Evolutionary conservation across 805 yeast species (phyloP).

Genomic region (Kodamaea leandrae): DNA sequence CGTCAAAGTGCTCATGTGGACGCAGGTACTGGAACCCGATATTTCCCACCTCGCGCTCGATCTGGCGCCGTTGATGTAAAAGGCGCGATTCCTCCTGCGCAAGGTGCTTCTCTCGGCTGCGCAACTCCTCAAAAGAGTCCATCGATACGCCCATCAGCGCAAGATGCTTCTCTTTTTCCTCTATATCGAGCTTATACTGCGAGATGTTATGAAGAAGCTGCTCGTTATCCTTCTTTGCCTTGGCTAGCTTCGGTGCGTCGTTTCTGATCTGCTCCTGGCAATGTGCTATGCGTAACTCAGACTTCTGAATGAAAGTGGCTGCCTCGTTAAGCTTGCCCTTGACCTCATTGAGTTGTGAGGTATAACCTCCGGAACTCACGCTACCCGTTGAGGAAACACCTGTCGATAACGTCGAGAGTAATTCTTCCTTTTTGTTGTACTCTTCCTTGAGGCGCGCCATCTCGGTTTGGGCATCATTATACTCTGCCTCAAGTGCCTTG

Average conservation of each 20-base stretch:
- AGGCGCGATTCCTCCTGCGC: slow-evolving; percentile 44
- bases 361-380: slow-evolving; percentile 79
- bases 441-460: slow-evolving; percentile 46
- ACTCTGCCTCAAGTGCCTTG: slow-evolving; percentile 43
- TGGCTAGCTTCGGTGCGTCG: slow-evolving; percentile 46
- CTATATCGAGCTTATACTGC: slow-evolving; percentile 36
- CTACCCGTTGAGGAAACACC: slow-evolving; percentile 85
- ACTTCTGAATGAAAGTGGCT: slow-evolving; percentile 55
- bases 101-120: slow-evolving; percentile 42
- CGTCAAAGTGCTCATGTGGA: slow-evolving; percentile 62
- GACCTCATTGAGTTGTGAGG: slow-evolving; percentile 63
- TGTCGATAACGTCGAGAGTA: slow-evolving; percentile 76
- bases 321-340: slow-evolving; percentile 54
- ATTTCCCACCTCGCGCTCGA: slow-evolving; percentile 65
- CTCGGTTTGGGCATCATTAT: slow-evolving; percentile 40
- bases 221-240: slow-evolving; percentile 52
- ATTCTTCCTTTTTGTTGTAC: slow-evolving; percentile 65
- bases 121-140: slow-evolving; percentile 31
- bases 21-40: slow-evolving; percentile 70
- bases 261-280: slow-evolving; percentile 50
- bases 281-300: slow-evolving; percentile 56
- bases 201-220: slow-evolving; percentile 43
- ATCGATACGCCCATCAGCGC: slow-evolving; percentile 24
- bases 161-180: slow-evolving; percentile 41
- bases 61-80: slow-evolving; percentile 47